Conservation (phyloP, 345 rosid species). For the Hibiscus trionum region DNA sequence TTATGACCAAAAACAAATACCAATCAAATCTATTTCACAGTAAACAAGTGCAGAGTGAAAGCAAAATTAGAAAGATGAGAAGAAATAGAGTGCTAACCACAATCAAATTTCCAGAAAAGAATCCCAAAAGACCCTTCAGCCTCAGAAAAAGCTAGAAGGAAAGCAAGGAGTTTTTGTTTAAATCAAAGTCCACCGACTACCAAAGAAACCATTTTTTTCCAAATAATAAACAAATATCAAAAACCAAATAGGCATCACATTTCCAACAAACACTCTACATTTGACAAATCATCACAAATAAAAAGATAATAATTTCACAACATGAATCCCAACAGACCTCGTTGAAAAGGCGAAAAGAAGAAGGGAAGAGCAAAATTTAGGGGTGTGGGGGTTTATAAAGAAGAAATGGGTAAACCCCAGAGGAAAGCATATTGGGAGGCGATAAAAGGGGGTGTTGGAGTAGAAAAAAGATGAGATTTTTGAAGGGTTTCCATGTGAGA, state of each 20-base stretch:
- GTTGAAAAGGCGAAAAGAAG: not conserved
- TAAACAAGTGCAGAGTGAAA: not conserved
- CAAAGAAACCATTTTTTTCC: slow-evolving; percentile 12
- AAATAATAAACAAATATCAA: slow-evolving; percentile 11
- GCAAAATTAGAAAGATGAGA: not conserved
- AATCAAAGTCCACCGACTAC: slow-evolving; percentile 20
- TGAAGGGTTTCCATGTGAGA: slow-evolving; percentile 24
- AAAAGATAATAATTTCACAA: not conserved
- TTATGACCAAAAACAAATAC: not conserved
- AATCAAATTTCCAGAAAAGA: slow-evolving; percentile 3
- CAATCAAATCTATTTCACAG: not conserved
- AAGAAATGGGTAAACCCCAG: not conserved
- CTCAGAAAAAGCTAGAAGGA: slow-evolving; percentile 7
- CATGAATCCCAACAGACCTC: slow-evolving; percentile 17
- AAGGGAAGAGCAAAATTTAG: not conserved
- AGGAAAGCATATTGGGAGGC: slow-evolving; percentile 3
- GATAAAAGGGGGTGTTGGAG: slow-evolving; percentile 17
- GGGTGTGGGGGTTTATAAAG: not conserved
- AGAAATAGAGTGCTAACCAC: slow-evolving; percentile 8
- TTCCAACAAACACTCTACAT: slow-evolving; percentile 8
- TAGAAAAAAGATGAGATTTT: slow-evolving; percentile 19
- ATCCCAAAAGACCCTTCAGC: not conserved
- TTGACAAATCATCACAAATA: slow-evolving; percentile 1
- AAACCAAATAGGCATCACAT: slow-evolving; percentile 11
- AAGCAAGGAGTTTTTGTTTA: slow-evolving; percentile 6